Evolutionary conservation across 306 rosid genomes (phyloP), one percentile per base, ranked within the genome.

Genomic region (Cucurbita moschata): DNA sequence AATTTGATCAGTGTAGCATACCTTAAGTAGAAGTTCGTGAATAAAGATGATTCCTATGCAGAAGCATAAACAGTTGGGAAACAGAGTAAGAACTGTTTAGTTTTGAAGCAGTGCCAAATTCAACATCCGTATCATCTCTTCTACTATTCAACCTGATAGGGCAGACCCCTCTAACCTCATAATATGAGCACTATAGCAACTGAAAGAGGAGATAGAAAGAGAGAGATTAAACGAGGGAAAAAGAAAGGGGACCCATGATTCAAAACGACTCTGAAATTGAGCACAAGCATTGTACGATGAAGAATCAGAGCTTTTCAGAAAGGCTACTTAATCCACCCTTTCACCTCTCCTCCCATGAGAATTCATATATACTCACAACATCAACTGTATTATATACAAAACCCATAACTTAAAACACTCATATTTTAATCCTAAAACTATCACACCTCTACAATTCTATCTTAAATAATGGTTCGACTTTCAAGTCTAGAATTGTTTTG

Each of bases 161-260:
- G 53, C n/a, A 49, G 53, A 65, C 52, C 69, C 49, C 49, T 39
- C 69, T 16, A 50, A 51, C 19, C 55, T 51, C 8, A 51, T 15
- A 15, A 51, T 51, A 14, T 15, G 55, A 51, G 14, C 53, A 12
- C 53, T 12, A 49, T 16, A 49, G 15, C 52, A 42, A 64, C 37
- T 64, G 16, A 37, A 8, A 18, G 65, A 26, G 7, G 49, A 5
- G 65, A 63, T 7, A 62, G 68, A 50, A n/a, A 62, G 49, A 63
- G 10, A 43, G 53, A 49, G 2, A 69, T 15, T 47, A 6, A 21
- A 21, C 6, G 15, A 49, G 19, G 11, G 40, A 35, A 70, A 70
- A 70, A 70, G 60, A 50, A 51, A 51, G 74, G 74, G 74, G 74
- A 51, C 74, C 74, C 74, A 70, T 69, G 44, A 69, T 49, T 69